phyloP scores from a whole-genome alignment of 352 stramenopile species.

The Elongisporangium undulatum region DNA sequence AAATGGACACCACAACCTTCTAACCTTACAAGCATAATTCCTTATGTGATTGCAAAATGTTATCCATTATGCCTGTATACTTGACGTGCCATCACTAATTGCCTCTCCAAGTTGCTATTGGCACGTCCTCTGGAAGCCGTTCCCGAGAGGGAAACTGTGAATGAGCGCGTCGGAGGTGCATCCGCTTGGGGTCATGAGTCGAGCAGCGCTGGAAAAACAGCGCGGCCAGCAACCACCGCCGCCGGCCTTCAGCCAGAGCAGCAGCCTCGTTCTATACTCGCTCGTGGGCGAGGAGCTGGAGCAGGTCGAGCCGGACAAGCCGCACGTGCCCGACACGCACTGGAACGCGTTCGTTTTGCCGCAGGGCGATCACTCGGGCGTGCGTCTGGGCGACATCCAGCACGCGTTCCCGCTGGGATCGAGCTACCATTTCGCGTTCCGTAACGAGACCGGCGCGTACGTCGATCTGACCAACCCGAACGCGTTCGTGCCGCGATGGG shows the following conservation, averaged over 20 bases:
- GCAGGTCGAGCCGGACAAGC: slow-evolving; percentile 36
- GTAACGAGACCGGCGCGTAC: slow-evolving; percentile 59
- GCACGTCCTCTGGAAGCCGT: neutral
- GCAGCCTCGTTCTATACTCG: slow-evolving; percentile 56
- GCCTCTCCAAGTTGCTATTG: neutral
- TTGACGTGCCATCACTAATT: neutral
- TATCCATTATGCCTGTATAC: neutral
- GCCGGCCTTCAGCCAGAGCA: slow-evolving; percentile 3
- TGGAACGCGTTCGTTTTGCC: slow-evolving; percentile 72
- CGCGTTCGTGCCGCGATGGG: slow-evolving; percentile 54
- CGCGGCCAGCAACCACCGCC: slow-evolving; percentile 10
- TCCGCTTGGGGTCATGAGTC: slow-evolving; percentile 17
- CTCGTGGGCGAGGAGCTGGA: slow-evolving; percentile 65
- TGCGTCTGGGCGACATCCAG: slow-evolving; percentile 58
- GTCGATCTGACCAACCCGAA: slow-evolving; percentile 69
- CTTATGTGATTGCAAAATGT: neutral
- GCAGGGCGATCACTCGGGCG: slow-evolving; percentile 9
- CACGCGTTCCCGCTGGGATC: slow-evolving; percentile 64
- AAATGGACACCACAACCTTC: no score
- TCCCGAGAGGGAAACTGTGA: neutral
- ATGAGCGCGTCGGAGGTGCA: slow-evolving; percentile 23
- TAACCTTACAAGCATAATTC: neutral
- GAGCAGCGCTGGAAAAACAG: slow-evolving; percentile 11
- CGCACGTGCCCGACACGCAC: slow-evolving; percentile 40
- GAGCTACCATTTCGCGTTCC: slow-evolving; percentile 75